A percentile compares a stretch with the other conserved stretches of the same genome.
Conservation (phyloP, 1,139 yeast species). For the Kazachstania sp. region DNA sequence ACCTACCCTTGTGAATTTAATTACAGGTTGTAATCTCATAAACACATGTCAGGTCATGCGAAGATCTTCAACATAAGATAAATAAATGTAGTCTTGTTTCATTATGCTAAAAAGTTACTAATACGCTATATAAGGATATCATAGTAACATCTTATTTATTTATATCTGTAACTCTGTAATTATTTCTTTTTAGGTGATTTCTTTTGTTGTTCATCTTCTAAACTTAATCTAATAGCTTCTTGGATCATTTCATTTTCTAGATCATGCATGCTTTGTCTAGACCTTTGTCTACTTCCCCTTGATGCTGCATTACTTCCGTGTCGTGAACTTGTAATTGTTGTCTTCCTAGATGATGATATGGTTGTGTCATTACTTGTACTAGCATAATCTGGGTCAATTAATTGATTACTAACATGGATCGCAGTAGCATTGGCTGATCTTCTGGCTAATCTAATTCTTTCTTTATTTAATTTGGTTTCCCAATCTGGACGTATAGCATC, state of each 20-base stretch:
- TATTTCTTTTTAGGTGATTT: background rate
- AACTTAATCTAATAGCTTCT: constrained; percentile 68
- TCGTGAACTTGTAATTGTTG: background rate
- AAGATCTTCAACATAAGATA: no score
- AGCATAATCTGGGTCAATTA: constrained; percentile 36
- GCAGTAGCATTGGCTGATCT: constrained; percentile 93
- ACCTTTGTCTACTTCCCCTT: constrained; percentile 4
- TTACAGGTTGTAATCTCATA: no score
- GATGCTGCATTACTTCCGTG: constrained; percentile 7
- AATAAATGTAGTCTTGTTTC: no score
- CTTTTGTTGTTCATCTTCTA: constrained; percentile 45
- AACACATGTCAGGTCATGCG: no score
- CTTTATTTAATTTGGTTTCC: constrained; percentile 64
- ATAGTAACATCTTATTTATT: background rate
- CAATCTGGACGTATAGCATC: constrained; percentile 89
- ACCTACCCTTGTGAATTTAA: no score
- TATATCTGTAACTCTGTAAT: background rate
- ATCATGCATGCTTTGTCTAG: constrained; percentile 31
- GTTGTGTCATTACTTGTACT: constrained; percentile 18
- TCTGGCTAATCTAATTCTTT: constrained; percentile 70
- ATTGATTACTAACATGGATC: constrained; percentile 66
- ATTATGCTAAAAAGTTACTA: background rate
- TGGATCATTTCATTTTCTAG: constrained; percentile 75
- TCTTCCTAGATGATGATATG: constrained; percentile 7
- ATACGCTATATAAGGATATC: background rate